Evolutionary conservation across 1,284 basidiomycete genomes (phyloP), one percentile per base, ranked within the genome.

Genomic region (Apiotrichum sp.): DNA sequence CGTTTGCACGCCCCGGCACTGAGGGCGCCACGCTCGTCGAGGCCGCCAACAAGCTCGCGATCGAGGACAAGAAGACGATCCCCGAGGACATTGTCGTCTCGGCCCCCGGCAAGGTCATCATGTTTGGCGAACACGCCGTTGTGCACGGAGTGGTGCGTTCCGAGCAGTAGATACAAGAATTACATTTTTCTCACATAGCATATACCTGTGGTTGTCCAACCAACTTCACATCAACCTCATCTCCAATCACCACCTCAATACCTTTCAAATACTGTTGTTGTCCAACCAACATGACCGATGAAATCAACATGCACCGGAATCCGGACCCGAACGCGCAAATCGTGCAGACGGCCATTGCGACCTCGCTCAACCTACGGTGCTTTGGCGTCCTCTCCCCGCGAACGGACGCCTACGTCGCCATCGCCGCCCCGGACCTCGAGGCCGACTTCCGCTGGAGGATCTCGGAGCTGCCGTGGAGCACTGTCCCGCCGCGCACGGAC

Each of bases 121-220:
- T 99, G 56, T 98, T 98, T 65, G 96, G 96, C 52, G 96, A 99
- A 78, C 96, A 99, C 77, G 96, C 96, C 14, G 96, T 99, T 52
- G 96, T 99, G 29, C 89, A 98, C 73, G 96, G 96, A 54, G 88
- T 93, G 53, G 89, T 91, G 73, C 81, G 88, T 83, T 13, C 55
- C 52, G 14, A 32, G 9, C n/a, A 36, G 32, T 54, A 61, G 41
- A 43, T 33, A 41, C 11, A 14, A 34, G 32, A 10, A 36, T 34
- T 32, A 16, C 11, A 36, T 47, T 33, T n/a, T 50, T 53, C 52
- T 53, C 56, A 53, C 52, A 54, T 54, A 58, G 48, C 34, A 43
- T 38, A 31, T 49, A 16, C 16, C 42, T 39, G 14, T 56, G 54
- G 43, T 38, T 45, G 32, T 56, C 43, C 34, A 46, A 52, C 49